Percentiles rank a stretch among this genome's conserved stretches.
phyloP scores from a whole-genome alignment of 2,329 filamentous ascomycete species.

The Fusarium sp. region DNA sequence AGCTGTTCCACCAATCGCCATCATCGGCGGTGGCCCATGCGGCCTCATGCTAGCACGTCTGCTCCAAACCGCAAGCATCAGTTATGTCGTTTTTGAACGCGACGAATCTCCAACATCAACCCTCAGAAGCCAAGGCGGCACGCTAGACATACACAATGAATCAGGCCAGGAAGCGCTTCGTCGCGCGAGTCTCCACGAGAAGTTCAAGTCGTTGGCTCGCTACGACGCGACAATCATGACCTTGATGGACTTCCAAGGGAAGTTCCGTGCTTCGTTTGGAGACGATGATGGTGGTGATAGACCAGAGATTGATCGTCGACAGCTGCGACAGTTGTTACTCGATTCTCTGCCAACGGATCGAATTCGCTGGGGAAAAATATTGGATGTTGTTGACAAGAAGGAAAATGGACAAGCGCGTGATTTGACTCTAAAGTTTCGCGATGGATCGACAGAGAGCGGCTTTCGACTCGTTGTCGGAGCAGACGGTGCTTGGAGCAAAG shows the following conservation, averaged over 20 bases:
- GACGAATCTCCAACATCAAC: not conserved
- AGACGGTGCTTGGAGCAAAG: slow-evolving; percentile 10
- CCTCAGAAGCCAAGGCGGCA: not conserved
- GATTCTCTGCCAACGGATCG: not conserved
- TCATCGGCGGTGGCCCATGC: slow-evolving; percentile 1
- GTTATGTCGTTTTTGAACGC: slow-evolving; percentile 1
- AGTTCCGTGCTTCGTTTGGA: not conserved
- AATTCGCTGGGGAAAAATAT: not conserved
- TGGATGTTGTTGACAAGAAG: not conserved
- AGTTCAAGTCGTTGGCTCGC: slow-evolving; percentile 1
- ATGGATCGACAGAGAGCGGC: not conserved
- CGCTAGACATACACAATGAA: not conserved
- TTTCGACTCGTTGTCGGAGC: slow-evolving; percentile 5
- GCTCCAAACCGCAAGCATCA: not conserved
- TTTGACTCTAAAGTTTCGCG: not conserved
- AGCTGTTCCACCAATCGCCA: not conserved
- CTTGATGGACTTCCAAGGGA: not conserved
- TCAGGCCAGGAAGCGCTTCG: not conserved
- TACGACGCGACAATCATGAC: not conserved
- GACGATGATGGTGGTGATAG: not conserved
- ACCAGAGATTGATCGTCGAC: slow-evolving; percentile 3
- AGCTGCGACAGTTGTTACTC: not conserved
- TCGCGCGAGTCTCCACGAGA: not conserved
- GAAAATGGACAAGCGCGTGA: not conserved
- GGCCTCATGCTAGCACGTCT: not conserved